Evolutionary conservation across 1,284 basidiomycete species (phyloP), one percentile per base, ranked within the genome.

Genomic region (Phellopilus nigrolimitatus): DNA sequence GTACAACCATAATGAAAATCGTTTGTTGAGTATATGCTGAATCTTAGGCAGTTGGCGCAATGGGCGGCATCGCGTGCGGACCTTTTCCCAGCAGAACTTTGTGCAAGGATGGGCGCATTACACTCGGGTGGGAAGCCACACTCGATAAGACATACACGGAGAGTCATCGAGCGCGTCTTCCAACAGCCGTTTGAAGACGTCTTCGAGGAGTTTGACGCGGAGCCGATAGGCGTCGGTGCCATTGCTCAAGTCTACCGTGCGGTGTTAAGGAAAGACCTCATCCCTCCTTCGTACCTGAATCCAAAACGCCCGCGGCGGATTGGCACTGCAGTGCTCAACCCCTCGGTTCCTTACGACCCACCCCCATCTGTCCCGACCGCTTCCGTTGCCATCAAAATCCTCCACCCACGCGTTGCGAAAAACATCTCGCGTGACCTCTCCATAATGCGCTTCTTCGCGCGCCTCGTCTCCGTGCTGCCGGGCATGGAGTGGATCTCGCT

Each of bases 51-150:
- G 90, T 79, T 99, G 46, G 91, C 92, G 1, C 97, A 99, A 78
- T 99, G 97, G 97, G 97, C 97, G 1, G 97, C 90, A 4, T 95
- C 94, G 24, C 80, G 97, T 48, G 87, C 88, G 41, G 97, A 99
- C 66, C 73, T 99, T 4, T 99, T 99, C 70, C 92, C 97, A 1
- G 76, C 85, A n/a, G 69, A 82, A n/a, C 80, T 99, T 3, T 99
- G 97, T 67, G 78, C 89, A 52, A 79, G 80, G 56, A 76, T 99
- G 61, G 91, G 91, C 42, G 80, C 84, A 50, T 73, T 98, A 12
- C 97, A 99, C 65, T 97, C 95, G 2, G 88, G 82, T 59, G 93
- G 88, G 53, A 86, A 81, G 57, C 84, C 91, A 0, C 97, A 99
- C 69, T 73, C 85, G 1, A 70, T 98, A 56, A 61, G 65, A 17